A percentile compares a stretch with the other conserved stretches of the same genome.
Conservation (phyloP, 805 yeast species). For the Metschnikowia anglica region DNA sequence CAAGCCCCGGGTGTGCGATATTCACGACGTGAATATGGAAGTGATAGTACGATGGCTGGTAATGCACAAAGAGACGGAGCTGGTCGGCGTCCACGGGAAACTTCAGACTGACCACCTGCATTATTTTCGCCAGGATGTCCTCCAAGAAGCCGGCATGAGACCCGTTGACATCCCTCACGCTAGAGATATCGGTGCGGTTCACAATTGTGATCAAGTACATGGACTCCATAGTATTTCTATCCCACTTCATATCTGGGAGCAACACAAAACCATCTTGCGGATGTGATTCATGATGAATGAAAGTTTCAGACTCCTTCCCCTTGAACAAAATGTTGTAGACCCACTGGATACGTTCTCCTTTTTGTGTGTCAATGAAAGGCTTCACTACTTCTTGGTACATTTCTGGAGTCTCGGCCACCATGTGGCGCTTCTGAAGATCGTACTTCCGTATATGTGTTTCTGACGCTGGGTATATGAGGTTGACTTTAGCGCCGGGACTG, state of each 20-base stretch:
- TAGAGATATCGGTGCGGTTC: constrained; percentile 61
- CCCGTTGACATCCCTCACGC: constrained; percentile 70
- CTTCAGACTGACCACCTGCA: constrained; percentile 40
- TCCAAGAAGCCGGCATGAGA: constrained; percentile 60
- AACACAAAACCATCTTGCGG: constrained; percentile 63
- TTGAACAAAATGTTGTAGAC: constrained; percentile 78
- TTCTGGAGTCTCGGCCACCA: constrained; percentile 79
- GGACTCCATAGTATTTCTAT: constrained; percentile 63
- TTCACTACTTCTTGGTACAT: constrained; percentile 58
- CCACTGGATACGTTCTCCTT: constrained; percentile 83
- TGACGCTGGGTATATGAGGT: constrained; percentile 86
- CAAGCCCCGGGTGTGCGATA: constrained; percentile 63
- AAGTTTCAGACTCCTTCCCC: constrained; percentile 81
- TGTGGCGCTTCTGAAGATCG: constrained; percentile 55
- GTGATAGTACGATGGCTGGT: constrained; percentile 95
- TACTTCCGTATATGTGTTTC: constrained; percentile 78
- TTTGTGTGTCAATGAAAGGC: constrained; percentile 77
- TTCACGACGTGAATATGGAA: constrained; percentile 91
- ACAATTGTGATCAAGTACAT: constrained; percentile 79
- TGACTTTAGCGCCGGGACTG: constrained; percentile 65
- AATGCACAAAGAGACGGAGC: constrained; percentile 79
- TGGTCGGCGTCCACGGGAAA: constrained; percentile 51
- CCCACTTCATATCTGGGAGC: constrained; percentile 98
- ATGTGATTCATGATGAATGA: constrained; percentile 63
- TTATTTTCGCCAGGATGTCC: constrained; percentile 45